Evolutionary conservation across 305 asterid species (phyloP), one percentile per base, ranked within the genome.

Genomic region (Rubia occidens): DNA sequence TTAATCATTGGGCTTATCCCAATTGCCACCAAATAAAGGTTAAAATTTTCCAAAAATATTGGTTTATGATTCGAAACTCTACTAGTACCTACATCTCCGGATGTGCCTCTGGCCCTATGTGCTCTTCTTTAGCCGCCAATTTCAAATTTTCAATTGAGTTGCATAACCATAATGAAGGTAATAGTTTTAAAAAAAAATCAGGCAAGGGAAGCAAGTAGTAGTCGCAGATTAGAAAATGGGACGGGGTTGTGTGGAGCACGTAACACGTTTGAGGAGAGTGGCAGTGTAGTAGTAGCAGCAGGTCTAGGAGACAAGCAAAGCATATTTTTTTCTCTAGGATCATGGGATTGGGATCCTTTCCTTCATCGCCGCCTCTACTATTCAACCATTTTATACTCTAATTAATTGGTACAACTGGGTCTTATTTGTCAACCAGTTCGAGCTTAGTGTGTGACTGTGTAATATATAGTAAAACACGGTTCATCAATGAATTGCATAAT

Each of bases 181-280:
- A 29, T 29, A 29, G 32, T 29, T 29, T 29, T 29, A 29, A 2
- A 29, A 29, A 29, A 29, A 49, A 49, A 13, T 3, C 55, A 42
- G 73, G 63, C 53, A 65, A 65, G 75, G 79, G 39, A 63, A 72
- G 49, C 83, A 80, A 81, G 82, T 83, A 58, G 67, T 60, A n/a
- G n/a, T n/a, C 75, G 74, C 2, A 29, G 32, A 29, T 29, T 29
- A 29, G 2, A 39, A 9, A 13, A 20, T 18, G 1, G 2, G 20
- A 14, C 66, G 43, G 64, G 74, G 63, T 73, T 75, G 79, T 83
- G 84, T 77, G 18, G 29, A 32, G 84, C 84, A 81, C 84, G 82
- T 80, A 72, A 67, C 9, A 44, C 11, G 56, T 17, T 51, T 51
- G 61, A 18, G 61, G 14, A 7, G 32, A 56, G 35, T 56, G 13